A percentile compares a stretch with the other conserved stretches of the same genome.
These are phyloP conservation scores for Glomus cerebriforme DNA, from an alignment of 192 early-diverging fungal genomes.

Conservation along the genomic window DNA sequence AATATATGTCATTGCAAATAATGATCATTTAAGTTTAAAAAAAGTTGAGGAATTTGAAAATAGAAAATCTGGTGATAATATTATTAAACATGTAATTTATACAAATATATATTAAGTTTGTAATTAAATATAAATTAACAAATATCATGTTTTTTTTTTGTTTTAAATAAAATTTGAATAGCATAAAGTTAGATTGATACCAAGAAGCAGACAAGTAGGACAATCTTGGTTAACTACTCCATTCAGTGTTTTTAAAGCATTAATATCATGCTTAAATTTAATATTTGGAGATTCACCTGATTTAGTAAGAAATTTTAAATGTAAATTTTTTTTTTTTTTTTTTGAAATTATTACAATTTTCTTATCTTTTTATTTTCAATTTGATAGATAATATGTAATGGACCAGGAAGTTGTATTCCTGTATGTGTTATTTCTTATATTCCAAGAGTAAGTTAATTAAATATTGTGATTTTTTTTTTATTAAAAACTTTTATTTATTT, in stretches of 20 bases:
- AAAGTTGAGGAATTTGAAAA: slow-evolving; percentile 58
- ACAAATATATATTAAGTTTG: background rate
- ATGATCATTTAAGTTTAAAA: slow-evolving; percentile 61
- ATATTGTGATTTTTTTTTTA: background rate
- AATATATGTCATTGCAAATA: slow-evolving; percentile 71
- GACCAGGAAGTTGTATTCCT: slow-evolving; percentile 86
- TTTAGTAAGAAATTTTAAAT: slow-evolving; percentile 45
- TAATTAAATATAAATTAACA: background rate
- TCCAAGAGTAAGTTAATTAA: slow-evolving; percentile 53
- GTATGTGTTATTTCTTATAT: slow-evolving; percentile 64
- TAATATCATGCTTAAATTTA: slow-evolving; percentile 45
- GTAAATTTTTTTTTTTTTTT: background rate
- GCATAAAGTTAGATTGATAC: slow-evolving; percentile 58
- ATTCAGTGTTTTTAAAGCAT: slow-evolving; percentile 41
- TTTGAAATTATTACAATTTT: background rate
- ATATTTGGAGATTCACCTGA: slow-evolving; percentile 59
- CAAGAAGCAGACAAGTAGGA: slow-evolving; percentile 73
- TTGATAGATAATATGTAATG: slow-evolving; percentile 78
- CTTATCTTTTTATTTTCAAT: background rate
- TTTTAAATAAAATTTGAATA: background rate
- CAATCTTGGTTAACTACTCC: slow-evolving; percentile 67
- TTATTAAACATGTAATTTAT: background rate
- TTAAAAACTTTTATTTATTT: background rate
- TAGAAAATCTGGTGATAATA: slow-evolving; percentile 18
- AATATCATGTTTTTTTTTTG: background rate